Conservation (phyloP, 306 rosid species). For the Morella rubra region DNA sequence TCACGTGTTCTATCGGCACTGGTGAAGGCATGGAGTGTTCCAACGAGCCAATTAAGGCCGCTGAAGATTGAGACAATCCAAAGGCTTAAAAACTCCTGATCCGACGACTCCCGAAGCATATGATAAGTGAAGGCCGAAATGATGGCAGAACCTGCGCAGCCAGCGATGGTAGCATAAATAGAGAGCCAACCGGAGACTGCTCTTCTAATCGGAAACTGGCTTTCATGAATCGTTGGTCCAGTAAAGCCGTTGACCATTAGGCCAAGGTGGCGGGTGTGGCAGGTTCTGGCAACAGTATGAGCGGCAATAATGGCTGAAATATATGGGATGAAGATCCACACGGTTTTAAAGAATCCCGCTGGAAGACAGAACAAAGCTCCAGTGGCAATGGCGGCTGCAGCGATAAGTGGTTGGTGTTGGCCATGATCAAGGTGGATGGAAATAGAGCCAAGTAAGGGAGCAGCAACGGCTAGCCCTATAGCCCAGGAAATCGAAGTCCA, state of each 20-base stretch:
- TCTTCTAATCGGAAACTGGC: conserved; percentile 42
- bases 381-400: conserved; percentile 44
- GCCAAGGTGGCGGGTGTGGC: conserved; percentile 78
- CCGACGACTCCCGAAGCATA: conserved; percentile 52
- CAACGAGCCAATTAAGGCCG: conserved; percentile 75
- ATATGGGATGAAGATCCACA: conserved; percentile 65
- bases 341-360: conserved; percentile 55
- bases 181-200: conserved; percentile 56
- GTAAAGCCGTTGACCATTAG: conserved; percentile 67
- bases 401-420: conserved; percentile 45
- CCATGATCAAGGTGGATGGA: conserved; percentile 72
- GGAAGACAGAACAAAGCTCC: conserved; percentile 84
- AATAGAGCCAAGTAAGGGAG: conserved; percentile 54
- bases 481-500: conserved; percentile 93
- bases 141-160: conserved; percentile 60
- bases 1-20: conserved; percentile 36
- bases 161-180: conserved; percentile 44
- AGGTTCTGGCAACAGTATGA: conserved; percentile 54
- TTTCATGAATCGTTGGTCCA: conserved; percentile 30
- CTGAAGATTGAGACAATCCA: conserved; percentile 91
- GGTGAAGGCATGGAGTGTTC: conserved; percentile 50
- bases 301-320: conserved; percentile 58
- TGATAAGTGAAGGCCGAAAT: conserved; percentile 68
- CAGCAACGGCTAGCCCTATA: conserved; percentile 56
- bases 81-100: conserved; percentile 45